Conservation (phyloP, 108 stramenopile species). For the Pseudonitzschia pungens region DNA sequence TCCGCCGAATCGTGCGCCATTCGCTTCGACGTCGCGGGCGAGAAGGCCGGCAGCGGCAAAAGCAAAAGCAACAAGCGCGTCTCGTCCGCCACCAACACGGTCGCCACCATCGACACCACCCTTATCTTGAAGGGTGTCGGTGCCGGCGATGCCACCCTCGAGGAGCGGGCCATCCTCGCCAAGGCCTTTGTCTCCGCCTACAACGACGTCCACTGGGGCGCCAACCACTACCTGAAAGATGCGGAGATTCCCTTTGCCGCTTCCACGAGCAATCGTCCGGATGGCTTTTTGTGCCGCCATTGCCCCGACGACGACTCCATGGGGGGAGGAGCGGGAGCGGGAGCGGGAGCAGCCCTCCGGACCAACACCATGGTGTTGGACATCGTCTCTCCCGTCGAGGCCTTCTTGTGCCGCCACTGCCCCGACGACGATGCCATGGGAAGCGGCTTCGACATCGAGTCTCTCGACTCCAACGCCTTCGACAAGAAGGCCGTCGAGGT, state of each 20-base stretch:
- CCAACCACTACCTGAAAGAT: conserved; percentile 13
- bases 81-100: not conserved
- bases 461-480: not conserved
- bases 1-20: conserved; percentile 12
- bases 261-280: not conserved
- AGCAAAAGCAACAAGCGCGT: not conserved
- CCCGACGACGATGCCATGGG: conserved; percentile 12
- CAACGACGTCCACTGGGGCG: conserved; percentile 17
- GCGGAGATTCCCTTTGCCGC: conserved; percentile 19
- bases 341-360: no score
- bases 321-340: not conserved
- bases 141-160: conserved; percentile 8
- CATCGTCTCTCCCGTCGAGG: conserved; percentile 12
- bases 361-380: conserved; percentile 15
- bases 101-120: conserved; percentile 11
- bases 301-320: conserved; percentile 16
- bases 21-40: not conserved
- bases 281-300: conserved; percentile 2
- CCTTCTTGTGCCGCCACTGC: conserved; percentile 7
- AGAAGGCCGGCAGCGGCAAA: not conserved
- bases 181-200: conserved; percentile 22
- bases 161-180: conserved; percentile 11
- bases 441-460: not conserved
- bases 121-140: conserved; percentile 13
- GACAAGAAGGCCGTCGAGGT: conserved; percentile 5